Percentiles rank a stretch among this genome's conserved stretches.
Evolutionary conservation across 306 rosid species (phyloP).

Genomic region (Leucaena leucocephala): DNA sequence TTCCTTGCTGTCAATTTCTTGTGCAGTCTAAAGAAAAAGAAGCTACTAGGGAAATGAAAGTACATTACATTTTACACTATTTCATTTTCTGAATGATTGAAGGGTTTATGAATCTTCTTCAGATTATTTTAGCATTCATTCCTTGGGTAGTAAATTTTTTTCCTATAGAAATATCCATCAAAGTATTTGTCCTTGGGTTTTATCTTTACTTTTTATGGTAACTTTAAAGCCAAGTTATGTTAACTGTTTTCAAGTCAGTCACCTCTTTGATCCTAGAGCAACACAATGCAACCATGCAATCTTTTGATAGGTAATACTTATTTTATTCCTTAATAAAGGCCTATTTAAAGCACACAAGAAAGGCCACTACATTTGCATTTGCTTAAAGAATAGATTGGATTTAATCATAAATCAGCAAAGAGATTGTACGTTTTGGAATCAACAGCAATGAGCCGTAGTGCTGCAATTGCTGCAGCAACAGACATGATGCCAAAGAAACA

Average conservation of each 20-base stretch:
- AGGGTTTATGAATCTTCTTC: constrained; percentile 23
- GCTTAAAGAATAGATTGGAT: constrained; percentile 20
- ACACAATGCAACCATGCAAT: not conserved
- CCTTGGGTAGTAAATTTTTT: constrained; percentile 27
- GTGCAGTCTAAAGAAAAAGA: constrained; percentile 10
- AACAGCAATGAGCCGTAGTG: constrained; percentile 77
- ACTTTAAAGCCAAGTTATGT: not conserved
- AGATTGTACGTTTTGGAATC: constrained; percentile 77
- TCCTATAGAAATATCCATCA: constrained; percentile 14
- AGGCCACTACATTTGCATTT: constrained; percentile 15
- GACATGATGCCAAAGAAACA: constrained; percentile 76
- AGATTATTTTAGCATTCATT: constrained; percentile 32
- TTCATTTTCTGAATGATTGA: constrained; percentile 32
- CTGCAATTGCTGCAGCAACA: constrained; percentile 74
- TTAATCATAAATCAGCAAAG: constrained; percentile 73
- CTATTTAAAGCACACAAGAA: constrained; percentile 1
- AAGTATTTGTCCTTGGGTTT: not conserved
- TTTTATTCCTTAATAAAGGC: not conserved
- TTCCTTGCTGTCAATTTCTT: not conserved
- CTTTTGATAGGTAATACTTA: not conserved
- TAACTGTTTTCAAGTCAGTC: not conserved
- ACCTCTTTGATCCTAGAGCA: not conserved
- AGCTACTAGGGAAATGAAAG: constrained; percentile 13
- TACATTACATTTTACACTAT: constrained; percentile 4
- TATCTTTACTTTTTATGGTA: not conserved